Percentiles rank a stretch among this genome's conserved stretches.
phyloP scores from a whole-genome alignment of 495 filamentous ascomycete species.

The Thozetella sp. region DNA sequence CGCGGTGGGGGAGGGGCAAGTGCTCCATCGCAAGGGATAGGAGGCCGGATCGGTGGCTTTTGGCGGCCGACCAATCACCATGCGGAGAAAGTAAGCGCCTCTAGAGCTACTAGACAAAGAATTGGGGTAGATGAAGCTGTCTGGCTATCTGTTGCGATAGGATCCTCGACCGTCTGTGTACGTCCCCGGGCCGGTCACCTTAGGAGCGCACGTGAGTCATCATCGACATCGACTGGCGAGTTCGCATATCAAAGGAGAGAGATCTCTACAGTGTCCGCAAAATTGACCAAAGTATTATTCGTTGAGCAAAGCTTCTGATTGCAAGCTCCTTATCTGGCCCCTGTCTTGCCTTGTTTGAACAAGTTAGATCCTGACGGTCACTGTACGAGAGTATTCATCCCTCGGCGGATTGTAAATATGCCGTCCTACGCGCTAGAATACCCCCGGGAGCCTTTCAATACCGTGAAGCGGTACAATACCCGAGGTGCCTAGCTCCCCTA shows the following conservation, averaged over 20 bases:
- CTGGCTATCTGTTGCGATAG: neutral
- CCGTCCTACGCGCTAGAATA: constrained; percentile 59
- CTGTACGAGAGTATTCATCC: neutral
- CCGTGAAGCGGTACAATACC: constrained; percentile 69
- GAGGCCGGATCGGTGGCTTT: neutral
- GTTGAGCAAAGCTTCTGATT: too few relatives aligned
- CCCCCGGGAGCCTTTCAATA: constrained; percentile 67
- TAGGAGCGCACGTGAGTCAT: too few relatives aligned
- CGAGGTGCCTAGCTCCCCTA: constrained; percentile 52
- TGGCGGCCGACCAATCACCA: neutral
- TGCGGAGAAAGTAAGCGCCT: neutral
- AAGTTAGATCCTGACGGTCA: too few relatives aligned
- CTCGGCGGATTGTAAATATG: constrained; percentile 36
- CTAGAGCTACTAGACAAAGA: neutral
- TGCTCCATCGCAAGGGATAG: too few relatives aligned
- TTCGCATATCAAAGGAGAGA: too few relatives aligned
- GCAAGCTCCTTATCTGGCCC: too few relatives aligned
- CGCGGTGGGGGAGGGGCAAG: too few relatives aligned
- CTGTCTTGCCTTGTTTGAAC: too few relatives aligned
- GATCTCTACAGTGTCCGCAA: too few relatives aligned
- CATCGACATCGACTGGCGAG: too few relatives aligned
- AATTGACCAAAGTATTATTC: too few relatives aligned
- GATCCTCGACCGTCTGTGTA: neutral
- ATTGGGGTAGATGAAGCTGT: neutral
- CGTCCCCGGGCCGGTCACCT: neutral